Evolutionary conservation across 208 protist genomes (phyloP).

Genomic region (Trypanosoma platydactyli): DNA sequence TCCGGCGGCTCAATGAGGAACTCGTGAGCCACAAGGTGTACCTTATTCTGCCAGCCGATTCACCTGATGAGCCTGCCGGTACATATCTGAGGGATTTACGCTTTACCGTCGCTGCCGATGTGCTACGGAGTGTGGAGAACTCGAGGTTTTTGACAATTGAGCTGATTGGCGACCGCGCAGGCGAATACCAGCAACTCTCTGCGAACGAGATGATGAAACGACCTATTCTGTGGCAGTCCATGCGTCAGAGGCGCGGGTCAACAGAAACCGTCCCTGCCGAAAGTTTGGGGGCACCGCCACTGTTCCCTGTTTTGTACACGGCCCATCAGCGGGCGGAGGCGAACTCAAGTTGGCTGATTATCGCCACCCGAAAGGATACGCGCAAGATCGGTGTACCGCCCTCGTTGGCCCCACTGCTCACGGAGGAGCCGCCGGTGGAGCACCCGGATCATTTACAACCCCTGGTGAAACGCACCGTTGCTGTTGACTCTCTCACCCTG

Average conservation of each 20-base stretch:
- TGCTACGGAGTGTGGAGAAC: constrained; percentile 53
- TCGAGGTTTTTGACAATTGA: constrained; percentile 68
- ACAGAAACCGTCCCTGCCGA: constrained; percentile 4
- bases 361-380: constrained; percentile 51
- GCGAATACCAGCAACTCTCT: constrained; percentile 56
- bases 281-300: constrained; percentile 14
- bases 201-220: constrained; percentile 49
- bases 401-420: constrained; percentile 62
- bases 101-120: constrained; percentile 43
- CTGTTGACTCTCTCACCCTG: constrained; percentile 17
- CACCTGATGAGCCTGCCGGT: constrained; percentile 33
- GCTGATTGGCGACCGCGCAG: constrained; percentile 75
- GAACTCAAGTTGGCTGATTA: constrained; percentile 48
- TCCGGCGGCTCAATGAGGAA: constrained; percentile 71
- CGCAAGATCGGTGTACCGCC: constrained; percentile 48
- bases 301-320: constrained; percentile 59
- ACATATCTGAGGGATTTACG: constrained; percentile 41
- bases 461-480: constrained; percentile 15
- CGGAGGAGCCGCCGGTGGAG: constrained; percentile 63
- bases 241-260: neutral
- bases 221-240: constrained; percentile 2
- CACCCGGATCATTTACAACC: constrained; percentile 51
- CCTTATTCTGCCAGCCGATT: constrained; percentile 49
- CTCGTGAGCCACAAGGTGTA: constrained; percentile 37
- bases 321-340: constrained; percentile 52